Conservation (phyloP, 2,329 filamentous ascomycete species). For the Trichoderma hamatum region DNA sequence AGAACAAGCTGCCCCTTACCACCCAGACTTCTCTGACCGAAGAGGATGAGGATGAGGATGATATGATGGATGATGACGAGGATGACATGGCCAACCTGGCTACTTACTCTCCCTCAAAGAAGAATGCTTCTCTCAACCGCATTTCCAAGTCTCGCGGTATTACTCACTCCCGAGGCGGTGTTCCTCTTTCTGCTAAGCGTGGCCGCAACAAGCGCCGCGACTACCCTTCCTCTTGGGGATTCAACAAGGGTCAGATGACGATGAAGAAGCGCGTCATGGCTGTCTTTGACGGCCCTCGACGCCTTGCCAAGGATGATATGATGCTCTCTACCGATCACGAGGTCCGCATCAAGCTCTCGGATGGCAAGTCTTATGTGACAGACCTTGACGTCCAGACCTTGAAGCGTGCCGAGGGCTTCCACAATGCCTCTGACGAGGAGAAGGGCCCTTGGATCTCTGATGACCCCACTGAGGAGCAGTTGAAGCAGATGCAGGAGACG, state of each 20-base stretch:
- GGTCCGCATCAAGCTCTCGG: constrained; percentile 79
- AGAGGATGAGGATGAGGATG: constrained; percentile 58
- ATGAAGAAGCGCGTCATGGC: constrained; percentile 97
- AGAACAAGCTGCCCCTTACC: constrained; percentile 59
- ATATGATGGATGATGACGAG: constrained; percentile 57
- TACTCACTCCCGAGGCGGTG: constrained; percentile 77
- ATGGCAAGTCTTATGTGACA: constrained; percentile 80
- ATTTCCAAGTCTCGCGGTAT: constrained; percentile 71
- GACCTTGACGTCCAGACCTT: constrained; percentile 92
- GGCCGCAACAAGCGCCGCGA: constrained; percentile 90
- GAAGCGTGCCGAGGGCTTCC: constrained; percentile 83
- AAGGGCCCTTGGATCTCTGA: constrained; percentile 82
- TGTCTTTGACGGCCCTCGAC: constrained; percentile 84
- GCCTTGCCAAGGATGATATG: constrained; percentile 98
- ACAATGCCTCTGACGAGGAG: constrained; percentile 78
- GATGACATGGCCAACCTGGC: constrained; percentile 44
- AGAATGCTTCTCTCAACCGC: constrained; percentile 58
- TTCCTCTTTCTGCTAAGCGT: constrained; percentile 60
- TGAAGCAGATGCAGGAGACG: constrained; percentile 65
- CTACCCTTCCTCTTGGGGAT: constrained; percentile 93
- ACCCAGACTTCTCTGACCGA: constrained; percentile 46
- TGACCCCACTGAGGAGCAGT: constrained; percentile 65
- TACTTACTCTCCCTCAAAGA: constrained; percentile 45
- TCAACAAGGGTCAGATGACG: constrained; percentile 89
- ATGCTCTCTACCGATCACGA: constrained; percentile 96